Base-by-base conservation (phyloP, 441 rosid species). In the Populus trichocarpa region DNA sequence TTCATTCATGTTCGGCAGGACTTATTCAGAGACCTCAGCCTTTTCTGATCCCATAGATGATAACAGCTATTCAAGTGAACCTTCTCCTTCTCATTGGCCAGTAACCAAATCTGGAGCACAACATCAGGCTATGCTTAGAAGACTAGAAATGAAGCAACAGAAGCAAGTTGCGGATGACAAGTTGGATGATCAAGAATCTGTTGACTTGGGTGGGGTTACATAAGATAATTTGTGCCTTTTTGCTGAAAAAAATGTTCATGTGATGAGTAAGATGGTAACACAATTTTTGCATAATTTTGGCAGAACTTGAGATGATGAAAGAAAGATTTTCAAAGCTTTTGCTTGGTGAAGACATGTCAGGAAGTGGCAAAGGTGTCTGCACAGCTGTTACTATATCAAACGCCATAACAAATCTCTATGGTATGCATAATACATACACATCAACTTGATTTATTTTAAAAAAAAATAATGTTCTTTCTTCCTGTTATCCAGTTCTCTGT, bases 321-420 rank as follows among this genome's bases (percentile, higher is more conserved):
- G 99, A 96, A 77, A 94, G 97, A 81, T 93, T 94, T 81, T 83
- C 98, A 20, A 96, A 96, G 85, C 82, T 96, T 83, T 78, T 96
- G 69, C 98, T 96, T 67, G 99, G 98, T 7, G 99, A 96, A 84
- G 99, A 96, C 81, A 96, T 94, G 99, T 96, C 99, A 20, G 99
- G 99, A 77, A 83, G 90, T 80, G 99, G 99, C 22, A 91, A 96
- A 85, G 98, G 99, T 70, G 99, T 90, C 57, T 91, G 90, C 81
- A 89, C 99, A 22, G 96, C 99, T 50, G 86, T 94, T 75, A 93
- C 99, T 7, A 90, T 96, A 78, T 96, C 98, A 8, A 96, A 96
- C 69, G 89, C 98, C 83, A 92, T 96, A 33, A 92, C 99, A 68
- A 96, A 96, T 89, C 97, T 96, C 74, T 94, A 95, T 69, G 99